These are phyloP conservation scores for Fusarium zealandicum DNA, from an alignment of 2,329 filamentous ascomycete species.

Conservation along the genomic window DNA sequence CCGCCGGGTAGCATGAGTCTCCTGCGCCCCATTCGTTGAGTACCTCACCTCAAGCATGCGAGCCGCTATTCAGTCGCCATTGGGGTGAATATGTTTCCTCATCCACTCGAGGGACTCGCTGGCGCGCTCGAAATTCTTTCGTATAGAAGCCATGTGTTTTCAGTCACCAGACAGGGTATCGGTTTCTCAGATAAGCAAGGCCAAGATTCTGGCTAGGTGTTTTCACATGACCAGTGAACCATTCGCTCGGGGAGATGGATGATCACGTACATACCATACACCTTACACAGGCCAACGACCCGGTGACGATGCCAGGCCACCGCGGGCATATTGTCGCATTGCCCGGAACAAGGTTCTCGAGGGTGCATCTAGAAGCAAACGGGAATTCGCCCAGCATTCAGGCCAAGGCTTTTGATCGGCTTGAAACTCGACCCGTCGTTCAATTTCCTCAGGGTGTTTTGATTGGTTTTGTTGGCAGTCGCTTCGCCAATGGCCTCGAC, in stretches of 20 bases:
- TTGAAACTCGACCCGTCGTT: slow-evolving; percentile 34
- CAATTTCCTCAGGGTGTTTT: slow-evolving; percentile 40
- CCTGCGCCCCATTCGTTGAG: slow-evolving; percentile 69
- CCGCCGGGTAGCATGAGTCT: slow-evolving; percentile 57
- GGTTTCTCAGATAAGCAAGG: background rate
- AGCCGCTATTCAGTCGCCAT: slow-evolving; percentile 59
- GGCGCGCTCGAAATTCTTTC: slow-evolving; percentile 62
- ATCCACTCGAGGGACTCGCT: slow-evolving; percentile 63
- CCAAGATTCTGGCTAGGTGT: accelerated
- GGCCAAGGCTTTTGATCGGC: slow-evolving; percentile 33
- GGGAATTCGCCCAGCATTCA: slow-evolving; percentile 40
- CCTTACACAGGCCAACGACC: slow-evolving; percentile 38
- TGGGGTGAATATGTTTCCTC: slow-evolving; percentile 59
- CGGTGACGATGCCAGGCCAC: slow-evolving; percentile 40
- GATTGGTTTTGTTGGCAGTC: slow-evolving; percentile 33
- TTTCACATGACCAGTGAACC: slow-evolving; percentile 41
- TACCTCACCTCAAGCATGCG: slow-evolving; percentile 66
- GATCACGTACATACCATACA: slow-evolving; percentile 35
- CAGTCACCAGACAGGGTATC: background rate
- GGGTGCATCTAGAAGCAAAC: slow-evolving; percentile 41
- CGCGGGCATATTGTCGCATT: slow-evolving; percentile 36
- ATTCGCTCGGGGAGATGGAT: slow-evolving; percentile 36
- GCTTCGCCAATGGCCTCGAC: slow-evolving; percentile 36
- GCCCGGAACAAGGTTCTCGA: slow-evolving; percentile 33
- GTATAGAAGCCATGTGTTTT: slow-evolving; percentile 59